Conservation (phyloP, 1,284 basidiomycete species). For the Schizophyllum amplum region DNA sequence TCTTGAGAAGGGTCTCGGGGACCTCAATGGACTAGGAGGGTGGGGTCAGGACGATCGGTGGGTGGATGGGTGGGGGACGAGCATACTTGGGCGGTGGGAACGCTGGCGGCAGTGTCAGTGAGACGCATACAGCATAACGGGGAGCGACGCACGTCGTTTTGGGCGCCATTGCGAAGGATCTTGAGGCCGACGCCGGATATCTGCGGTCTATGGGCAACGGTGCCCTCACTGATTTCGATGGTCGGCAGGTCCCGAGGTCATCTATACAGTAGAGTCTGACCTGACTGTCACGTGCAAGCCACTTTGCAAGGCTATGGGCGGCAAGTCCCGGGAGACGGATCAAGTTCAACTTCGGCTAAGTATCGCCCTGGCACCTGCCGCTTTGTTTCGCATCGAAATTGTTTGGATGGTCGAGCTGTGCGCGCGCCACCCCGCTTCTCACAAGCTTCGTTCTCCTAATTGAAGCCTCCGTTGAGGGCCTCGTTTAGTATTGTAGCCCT, state of each 20-base stretch:
- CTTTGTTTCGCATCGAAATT: background rate
- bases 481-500: too few relatives aligned
- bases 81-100: background rate
- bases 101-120: background rate
- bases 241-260: background rate
- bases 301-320: background rate
- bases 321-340: background rate
- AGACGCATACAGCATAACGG: background rate
- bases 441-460: too few relatives aligned
- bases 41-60: background rate
- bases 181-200: background rate
- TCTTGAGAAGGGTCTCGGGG: constrained; percentile 98
- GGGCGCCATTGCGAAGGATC: background rate
- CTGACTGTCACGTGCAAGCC: background rate
- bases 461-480: too few relatives aligned
- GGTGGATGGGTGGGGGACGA: background rate
- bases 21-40: constrained; percentile 72
- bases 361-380: too few relatives aligned
- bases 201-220: background rate
- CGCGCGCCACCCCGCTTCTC: background rate
- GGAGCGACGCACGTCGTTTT: background rate
- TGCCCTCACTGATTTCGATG: background rate
- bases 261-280: background rate
- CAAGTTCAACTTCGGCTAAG: background rate
- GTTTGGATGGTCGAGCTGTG: background rate